Evolutionary conservation across 495 filamentous ascomycete species (phyloP).

Genomic region (Filosporella fistucella): DNA sequence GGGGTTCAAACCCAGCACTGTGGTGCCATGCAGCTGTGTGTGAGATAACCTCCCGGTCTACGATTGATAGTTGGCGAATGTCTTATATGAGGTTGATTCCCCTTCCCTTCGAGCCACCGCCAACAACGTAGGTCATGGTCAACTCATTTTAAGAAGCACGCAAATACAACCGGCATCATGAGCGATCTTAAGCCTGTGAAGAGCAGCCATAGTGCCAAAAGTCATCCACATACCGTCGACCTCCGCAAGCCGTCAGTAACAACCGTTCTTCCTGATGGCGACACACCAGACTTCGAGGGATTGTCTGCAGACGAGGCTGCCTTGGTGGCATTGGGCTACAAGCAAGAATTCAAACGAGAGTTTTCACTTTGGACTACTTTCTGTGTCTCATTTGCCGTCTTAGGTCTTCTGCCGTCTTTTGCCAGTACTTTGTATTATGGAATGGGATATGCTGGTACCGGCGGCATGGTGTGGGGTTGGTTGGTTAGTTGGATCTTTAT

Average conservation of each 20-base stretch:
- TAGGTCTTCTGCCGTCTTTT: slow-evolving; percentile 71
- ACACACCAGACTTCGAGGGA: slow-evolving; percentile 44
- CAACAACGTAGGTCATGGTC: not conserved
- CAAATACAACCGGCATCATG: slow-evolving; percentile 3
- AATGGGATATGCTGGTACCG: slow-evolving; percentile 77
- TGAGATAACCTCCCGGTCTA: slow-evolving; percentile 4
- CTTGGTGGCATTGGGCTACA: slow-evolving; percentile 68
- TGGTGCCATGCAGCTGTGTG: not conserved
- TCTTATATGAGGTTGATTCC: not conserved
- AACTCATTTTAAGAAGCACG: not conserved
- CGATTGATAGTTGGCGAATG: too few species aligned
- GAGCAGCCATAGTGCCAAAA: not conserved
- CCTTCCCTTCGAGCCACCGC: not conserved
- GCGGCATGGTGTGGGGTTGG: slow-evolving; percentile 84
- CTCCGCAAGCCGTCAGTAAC: slow-evolving; percentile 48
- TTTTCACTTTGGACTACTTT: slow-evolving; percentile 83
- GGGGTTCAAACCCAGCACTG: not conserved
- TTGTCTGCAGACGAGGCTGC: slow-evolving; percentile 60
- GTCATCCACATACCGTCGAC: slow-evolving; percentile 3
- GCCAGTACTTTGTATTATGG: slow-evolving; percentile 74
- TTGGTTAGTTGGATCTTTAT: slow-evolving; percentile 72
- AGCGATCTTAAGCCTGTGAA: slow-evolving; percentile 8
- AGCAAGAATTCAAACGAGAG: slow-evolving; percentile 75
- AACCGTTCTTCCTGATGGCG: slow-evolving; percentile 60
- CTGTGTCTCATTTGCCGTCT: slow-evolving; percentile 71